Base-by-base conservation (phyloP, 2,329 filamentous ascomycete genomes). In the Cadophora sp. region DNA sequence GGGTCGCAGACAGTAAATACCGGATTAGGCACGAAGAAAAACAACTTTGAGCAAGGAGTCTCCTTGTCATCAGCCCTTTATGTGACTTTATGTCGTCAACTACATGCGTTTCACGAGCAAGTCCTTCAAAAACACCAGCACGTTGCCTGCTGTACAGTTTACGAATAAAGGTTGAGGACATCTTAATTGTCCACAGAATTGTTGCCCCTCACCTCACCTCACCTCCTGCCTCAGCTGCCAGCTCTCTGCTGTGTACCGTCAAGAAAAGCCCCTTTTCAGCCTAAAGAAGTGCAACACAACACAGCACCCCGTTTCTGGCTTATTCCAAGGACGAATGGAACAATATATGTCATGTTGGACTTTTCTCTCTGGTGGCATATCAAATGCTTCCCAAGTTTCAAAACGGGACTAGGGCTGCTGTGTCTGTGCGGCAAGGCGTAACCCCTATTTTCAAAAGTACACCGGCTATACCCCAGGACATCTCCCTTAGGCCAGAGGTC, bases 371-470 rank as follows among this genome's bases (percentile, higher is more conserved):
- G 9, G 22, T 43, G 34, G n/a, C 26, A 34, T 34, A 40, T 50
- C 22, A 61, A 40, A 51, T 66, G 43, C 63, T 62, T 61, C 43
- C 64, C 55, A 58, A 58, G 53, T 60, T 65, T 65, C 40, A 61
- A 60, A 59, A 66, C 34, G 31, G 55, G 34, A 48, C 59, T 50
- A 29, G 59, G 58, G 12, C 58, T 3, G 4, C 31, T 43, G 58
- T 61, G 58, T 61, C 58, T 62, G 59, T 50, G 40, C 59, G 16
- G 59, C 37, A 62, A 31, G 56, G n/a, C 34, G 55, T 22, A 40
- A 43, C 56, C 56, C 56, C 56, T 40, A 40, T 40, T 58, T n/a
- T 12, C 51, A 27, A 34, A n/a, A 19, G 40, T 16, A 43, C 27
- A 56, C 8, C 12, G 53, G 27, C 27, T 11, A 19, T 22, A 22